Percentiles rank a stretch among this genome's conserved stretches.
phyloP scores from a whole-genome alignment of 2,329 filamentous ascomycete genomes.

The Neonectria ditissima region DNA sequence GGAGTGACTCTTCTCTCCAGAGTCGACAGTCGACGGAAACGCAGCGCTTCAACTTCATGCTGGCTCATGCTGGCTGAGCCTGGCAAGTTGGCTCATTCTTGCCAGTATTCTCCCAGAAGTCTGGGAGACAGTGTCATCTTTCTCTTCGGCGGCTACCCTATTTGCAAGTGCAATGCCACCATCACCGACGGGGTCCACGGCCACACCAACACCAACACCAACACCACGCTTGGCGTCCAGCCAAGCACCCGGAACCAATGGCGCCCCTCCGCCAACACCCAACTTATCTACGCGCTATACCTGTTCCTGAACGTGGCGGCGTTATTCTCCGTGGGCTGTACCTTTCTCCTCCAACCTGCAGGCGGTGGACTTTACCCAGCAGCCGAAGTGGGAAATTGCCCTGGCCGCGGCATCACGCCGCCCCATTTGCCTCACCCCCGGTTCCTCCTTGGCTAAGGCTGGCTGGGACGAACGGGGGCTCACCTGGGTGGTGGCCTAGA shows the following conservation, averaged over 20 bases:
- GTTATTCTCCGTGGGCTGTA: slow-evolving; percentile 6
- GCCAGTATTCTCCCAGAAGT: neutral
- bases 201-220: slow-evolving; percentile 1
- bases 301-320: slow-evolving; percentile 48
- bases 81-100: neutral
- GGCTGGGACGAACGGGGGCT: slow-evolving; percentile 18
- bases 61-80: neutral
- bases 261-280: slow-evolving; percentile 25
- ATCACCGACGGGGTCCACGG: neutral
- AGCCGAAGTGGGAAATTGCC: slow-evolving; percentile 37
- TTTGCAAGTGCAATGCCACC: neutral
- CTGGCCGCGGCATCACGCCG: slow-evolving; percentile 13
- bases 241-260: slow-evolving; percentile 23
- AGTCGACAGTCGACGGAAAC: neutral
- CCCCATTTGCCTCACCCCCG: slow-evolving; percentile 18
- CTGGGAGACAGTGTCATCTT: neutral
- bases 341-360: slow-evolving; percentile 20
- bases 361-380: slow-evolving; percentile 15
- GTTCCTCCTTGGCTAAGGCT: slow-evolving; percentile 22
- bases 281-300: slow-evolving; percentile 40
- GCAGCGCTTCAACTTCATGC: neutral
- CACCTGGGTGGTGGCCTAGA: slow-evolving; percentile 31
- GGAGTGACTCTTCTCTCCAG: neutral
- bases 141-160: neutral
- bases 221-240: slow-evolving; percentile 2